Base-by-base conservation (phyloP, 495 filamentous ascomycete genomes). In the Pseudotulostoma volvatum region DNA sequence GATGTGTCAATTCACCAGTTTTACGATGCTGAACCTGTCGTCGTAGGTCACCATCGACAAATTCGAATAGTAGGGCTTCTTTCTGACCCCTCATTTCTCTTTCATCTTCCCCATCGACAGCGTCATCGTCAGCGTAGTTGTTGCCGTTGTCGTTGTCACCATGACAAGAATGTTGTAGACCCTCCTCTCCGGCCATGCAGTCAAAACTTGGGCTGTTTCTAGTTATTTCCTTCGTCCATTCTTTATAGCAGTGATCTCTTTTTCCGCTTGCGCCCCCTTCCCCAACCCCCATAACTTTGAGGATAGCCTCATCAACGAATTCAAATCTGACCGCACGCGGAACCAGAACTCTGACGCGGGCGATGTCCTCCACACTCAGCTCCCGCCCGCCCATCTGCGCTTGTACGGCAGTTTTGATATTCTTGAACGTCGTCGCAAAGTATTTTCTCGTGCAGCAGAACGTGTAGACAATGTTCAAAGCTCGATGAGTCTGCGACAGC, bases 381-480 rank as follows among this genome's bases (percentile, higher is more conserved):
- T 74, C 61, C 18, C 74, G 70, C 8, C 50, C 52, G 47, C 82
- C 79, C 34, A 74, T 81, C 52, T 94, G 84, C 1, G 67, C 71
- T 56, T 95, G 85, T 0, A 96, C 87, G 0, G 90, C 75, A 0
- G 74, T 67, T 44, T 78, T 82, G 37, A 97, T 79, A 31, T 76
- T 93, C 16, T 87, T 78, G 48, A 93, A 86, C 0, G 92, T 94
- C 0, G 90, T 95, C 0, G 78, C 77, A 5, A 96, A 63, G 43
- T 94, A 84, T 52, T 92, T 93, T 7, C 92, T 77, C 5, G 88
- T 87, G 50, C 76, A 88, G 56, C 81, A 86, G 57, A 97, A 96
- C 1, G 90, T 96, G 49, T 83, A 93, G 4, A 95, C 84, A 3
- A 95, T 57, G 48, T 93, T 96, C 39, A 97, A 58, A 4, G 92